Evolutionary conservation across 192 early-diverging fungal species (phyloP), one percentile per base, ranked within the genome.

Genomic region (Backusella australiensis): DNA sequence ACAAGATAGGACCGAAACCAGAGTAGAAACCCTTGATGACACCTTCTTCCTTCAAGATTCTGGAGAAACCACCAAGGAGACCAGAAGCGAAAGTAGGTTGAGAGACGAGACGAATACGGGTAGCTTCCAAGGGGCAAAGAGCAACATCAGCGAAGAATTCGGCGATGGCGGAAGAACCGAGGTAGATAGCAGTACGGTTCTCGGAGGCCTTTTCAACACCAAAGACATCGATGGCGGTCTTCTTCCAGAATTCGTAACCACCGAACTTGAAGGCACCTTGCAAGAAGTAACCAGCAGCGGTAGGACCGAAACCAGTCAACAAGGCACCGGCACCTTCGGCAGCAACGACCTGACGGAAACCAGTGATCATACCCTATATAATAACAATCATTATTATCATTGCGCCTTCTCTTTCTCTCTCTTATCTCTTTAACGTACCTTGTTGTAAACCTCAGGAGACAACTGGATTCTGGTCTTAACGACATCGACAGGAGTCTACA

Each of bases 61-160:
- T 80, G 34, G 76, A 72, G 81, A 92, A 91, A 46, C 89, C 92
- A 53, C 83, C 77, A 14, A 86, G 66, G 44, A 93, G 84, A 67
- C 92, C 92, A 32, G 70, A 53, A 32, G 92, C 91, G 74, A 90
- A 93, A 29, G 78, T 81, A 11, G 92, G 91, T 68, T 93, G 85
- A 26, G 92, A 93, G 34, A 83, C 92, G 42, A 92, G 79, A 78
- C 92, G 86, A 74, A 93, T 93, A 73, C 92, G 87, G 44, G 91
- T 92, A 67, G 91, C 91, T 76, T 93, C 92, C 14, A 93, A 80
- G 23, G 92, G 92, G 73, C 90, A 93, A 39, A 93, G 84, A 70
- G 85, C 88, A 72, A 94, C 86, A 82, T 94, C 93, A 56, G 93
- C 93, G 77, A 93, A 78, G 83, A 94, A 94, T 82, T 94, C 92